phyloP scores from a whole-genome alignment of 495 filamentous ascomycete genomes.

The Aspergillus heteromorphus region DNA sequence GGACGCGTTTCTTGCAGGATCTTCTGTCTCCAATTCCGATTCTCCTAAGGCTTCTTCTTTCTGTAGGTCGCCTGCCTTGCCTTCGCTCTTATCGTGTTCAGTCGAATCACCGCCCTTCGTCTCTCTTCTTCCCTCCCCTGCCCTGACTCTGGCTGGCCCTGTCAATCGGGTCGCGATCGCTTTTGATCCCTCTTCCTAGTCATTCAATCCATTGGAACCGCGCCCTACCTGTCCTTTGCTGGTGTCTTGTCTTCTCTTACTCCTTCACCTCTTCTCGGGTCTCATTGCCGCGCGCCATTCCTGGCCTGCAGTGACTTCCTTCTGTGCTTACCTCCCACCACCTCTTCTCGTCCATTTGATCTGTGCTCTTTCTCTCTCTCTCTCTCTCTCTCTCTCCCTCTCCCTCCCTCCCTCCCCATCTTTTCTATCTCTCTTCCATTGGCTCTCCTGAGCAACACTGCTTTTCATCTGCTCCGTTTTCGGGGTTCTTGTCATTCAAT shows the following conservation, averaged over 20 bases:
- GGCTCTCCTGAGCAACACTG: slow-evolving; percentile 16
- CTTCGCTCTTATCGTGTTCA: slow-evolving; percentile 18
- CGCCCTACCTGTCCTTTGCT: slow-evolving; percentile 14
- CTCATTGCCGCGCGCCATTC: slow-evolving; percentile 21
- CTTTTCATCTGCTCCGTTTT: slow-evolving; percentile 15
- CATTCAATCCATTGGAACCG: slow-evolving; percentile 6
- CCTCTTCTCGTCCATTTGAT: background rate
- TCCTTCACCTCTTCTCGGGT: slow-evolving; percentile 10
- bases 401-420: slow-evolving; percentile 10
- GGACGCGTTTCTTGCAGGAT: slow-evolving; percentile 10
- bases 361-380: slow-evolving; percentile 12
- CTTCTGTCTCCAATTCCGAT: slow-evolving; percentile 11
- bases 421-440: slow-evolving; percentile 9
- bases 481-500: slow-evolving; percentile 16
- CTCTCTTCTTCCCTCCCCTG: slow-evolving; percentile 21
- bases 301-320: slow-evolving; percentile 11
- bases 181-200: slow-evolving; percentile 12
- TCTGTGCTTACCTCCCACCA: background rate
- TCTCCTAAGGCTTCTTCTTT: slow-evolving; percentile 39
- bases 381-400: slow-evolving; percentile 12
- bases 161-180: slow-evolving; percentile 9
- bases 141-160: too few species aligned
- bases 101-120: slow-evolving; percentile 11
- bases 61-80: slow-evolving; percentile 42
- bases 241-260: slow-evolving; percentile 20